A percentile compares a stretch with the other conserved stretches of the same genome.
phyloP scores from a whole-genome alignment of 106 monocot species.

The Phalaenopsis equestris region DNA sequence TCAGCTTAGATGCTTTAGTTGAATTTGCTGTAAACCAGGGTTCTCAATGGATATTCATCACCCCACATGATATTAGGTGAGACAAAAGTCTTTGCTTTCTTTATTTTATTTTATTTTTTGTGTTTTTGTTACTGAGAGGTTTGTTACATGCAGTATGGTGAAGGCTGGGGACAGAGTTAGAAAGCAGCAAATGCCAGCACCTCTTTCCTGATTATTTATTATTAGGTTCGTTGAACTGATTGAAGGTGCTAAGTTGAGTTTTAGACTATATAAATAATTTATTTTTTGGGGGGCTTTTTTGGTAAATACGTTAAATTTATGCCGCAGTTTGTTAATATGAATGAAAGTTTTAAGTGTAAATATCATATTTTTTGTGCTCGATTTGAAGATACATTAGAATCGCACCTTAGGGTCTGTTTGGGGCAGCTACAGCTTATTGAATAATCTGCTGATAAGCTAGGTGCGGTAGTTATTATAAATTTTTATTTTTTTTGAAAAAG shows the following conservation, averaged over 20 bases:
- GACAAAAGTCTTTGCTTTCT: neutral
- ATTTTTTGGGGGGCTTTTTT: no score
- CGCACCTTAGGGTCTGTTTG: no score
- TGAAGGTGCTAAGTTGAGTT: no score
- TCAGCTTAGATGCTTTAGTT: conserved; percentile 85
- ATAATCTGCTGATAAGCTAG: no score
- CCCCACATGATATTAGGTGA: conserved; percentile 94
- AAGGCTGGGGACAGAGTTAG: conserved; percentile 66
- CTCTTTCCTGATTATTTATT: conserved; percentile 48
- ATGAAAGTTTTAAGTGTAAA: neutral
- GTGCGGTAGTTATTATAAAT: no score
- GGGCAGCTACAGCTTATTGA: no score
- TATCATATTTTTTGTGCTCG: no score
- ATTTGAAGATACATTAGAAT: no score
- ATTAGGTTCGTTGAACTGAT: neutral
- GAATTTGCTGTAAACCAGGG: conserved; percentile 80
- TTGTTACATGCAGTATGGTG: conserved; percentile 60
- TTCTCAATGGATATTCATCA: conserved; percentile 97
- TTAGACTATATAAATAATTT: no score
- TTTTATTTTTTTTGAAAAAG: no score
- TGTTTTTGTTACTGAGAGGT: neutral
- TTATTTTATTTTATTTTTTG: neutral
- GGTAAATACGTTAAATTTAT: neutral
- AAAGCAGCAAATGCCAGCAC: conserved; percentile 98
- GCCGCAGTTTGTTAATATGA: neutral